A percentile compares a stretch with the other conserved stretches of the same genome.
Evolutionary conservation across 2,329 filamentous ascomycete species (phyloP).

Genomic region (Calonectria pseudoturangicola): DNA sequence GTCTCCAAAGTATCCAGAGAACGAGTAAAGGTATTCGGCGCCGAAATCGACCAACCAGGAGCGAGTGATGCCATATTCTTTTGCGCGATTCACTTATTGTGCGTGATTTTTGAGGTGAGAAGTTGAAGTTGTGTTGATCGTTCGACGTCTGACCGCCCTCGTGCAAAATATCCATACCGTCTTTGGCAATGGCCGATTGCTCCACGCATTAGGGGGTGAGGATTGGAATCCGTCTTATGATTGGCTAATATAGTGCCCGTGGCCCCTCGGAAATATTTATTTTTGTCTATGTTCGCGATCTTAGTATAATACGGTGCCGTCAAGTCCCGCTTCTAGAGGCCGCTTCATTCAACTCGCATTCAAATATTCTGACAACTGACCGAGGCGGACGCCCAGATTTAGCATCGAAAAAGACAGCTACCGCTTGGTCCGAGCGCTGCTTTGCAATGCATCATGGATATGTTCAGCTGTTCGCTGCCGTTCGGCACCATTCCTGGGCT

Average conservation of each 20-base stretch:
- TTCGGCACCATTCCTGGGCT: not conserved
- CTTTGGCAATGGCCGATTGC: not conserved
- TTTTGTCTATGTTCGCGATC: not conserved
- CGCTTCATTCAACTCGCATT: not conserved
- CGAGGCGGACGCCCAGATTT: not conserved
- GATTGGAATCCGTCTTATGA: not conserved
- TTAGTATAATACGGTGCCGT: too few relatives aligned
- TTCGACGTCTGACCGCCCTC: constrained; percentile 1
- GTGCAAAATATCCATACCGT: not conserved
- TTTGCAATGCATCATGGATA: constrained; percentile 16
- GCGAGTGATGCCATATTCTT: not conserved
- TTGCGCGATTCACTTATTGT: not conserved
- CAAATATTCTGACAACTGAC: too few relatives aligned
- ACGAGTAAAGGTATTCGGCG: not conserved
- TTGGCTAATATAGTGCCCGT: not conserved
- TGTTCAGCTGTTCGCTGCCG: not conserved
- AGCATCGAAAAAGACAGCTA: not conserved
- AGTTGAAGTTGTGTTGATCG: not conserved
- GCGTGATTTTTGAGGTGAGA: constrained; percentile 13
- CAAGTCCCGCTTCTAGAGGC: too few relatives aligned
- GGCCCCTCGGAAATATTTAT: not conserved
- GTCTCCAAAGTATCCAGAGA: not conserved
- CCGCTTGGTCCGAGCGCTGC: constrained; percentile 5
- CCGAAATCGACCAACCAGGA: not conserved
- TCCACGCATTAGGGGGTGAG: constrained; percentile 6